Percentiles rank a stretch among this genome's conserved stretches.
phyloP scores from a whole-genome alignment of 805 yeast genomes.

The Candida ascalaphidarum region DNA sequence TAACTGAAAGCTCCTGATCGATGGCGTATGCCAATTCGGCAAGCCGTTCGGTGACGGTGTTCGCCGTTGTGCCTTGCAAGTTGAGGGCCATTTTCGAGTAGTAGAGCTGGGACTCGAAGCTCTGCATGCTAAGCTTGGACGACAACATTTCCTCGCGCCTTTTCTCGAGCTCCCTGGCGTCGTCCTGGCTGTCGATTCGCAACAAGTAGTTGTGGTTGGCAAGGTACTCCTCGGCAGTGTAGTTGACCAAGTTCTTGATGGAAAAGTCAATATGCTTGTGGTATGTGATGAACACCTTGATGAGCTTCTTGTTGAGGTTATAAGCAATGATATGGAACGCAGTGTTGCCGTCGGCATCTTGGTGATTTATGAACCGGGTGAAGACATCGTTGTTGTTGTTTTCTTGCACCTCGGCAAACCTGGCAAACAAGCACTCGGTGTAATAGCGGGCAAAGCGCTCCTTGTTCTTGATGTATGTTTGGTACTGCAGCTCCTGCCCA shows the following conservation, averaged over 20 bases:
- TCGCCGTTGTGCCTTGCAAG: slow-evolving; percentile 23
- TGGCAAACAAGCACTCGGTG: slow-evolving; percentile 27
- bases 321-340: slow-evolving; percentile 84
- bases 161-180: too few relatives aligned
- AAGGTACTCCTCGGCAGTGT: slow-evolving; percentile 18
- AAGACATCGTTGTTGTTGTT: slow-evolving; percentile 22
- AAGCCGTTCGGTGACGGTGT: slow-evolving; percentile 27
- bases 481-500: too few relatives aligned
- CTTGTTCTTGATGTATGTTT: slow-evolving; percentile 13
- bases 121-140: slow-evolving; percentile 11
- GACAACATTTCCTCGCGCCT: too few relatives aligned
- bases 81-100: slow-evolving; percentile 26
- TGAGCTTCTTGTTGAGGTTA: slow-evolving; percentile 14
- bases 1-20: slow-evolving; percentile 28
- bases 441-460: slow-evolving; percentile 32
- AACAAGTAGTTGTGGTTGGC: slow-evolving; percentile 19
- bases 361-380: slow-evolving; percentile 62
- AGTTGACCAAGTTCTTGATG: slow-evolving; percentile 16
- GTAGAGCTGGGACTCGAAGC: slow-evolving; percentile 30
- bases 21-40: slow-evolving; percentile 29
- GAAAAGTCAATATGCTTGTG: slow-evolving; percentile 16
- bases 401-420: slow-evolving; percentile 22
- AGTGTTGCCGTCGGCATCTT: slow-evolving; percentile 91
- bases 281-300: slow-evolving; percentile 14
- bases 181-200: slow-evolving; percentile 9